A percentile compares a stretch with the other conserved stretches of the same genome.
Conservation (phyloP, 805 yeast species). For the Sungouiozyma ichnusensis region DNA sequence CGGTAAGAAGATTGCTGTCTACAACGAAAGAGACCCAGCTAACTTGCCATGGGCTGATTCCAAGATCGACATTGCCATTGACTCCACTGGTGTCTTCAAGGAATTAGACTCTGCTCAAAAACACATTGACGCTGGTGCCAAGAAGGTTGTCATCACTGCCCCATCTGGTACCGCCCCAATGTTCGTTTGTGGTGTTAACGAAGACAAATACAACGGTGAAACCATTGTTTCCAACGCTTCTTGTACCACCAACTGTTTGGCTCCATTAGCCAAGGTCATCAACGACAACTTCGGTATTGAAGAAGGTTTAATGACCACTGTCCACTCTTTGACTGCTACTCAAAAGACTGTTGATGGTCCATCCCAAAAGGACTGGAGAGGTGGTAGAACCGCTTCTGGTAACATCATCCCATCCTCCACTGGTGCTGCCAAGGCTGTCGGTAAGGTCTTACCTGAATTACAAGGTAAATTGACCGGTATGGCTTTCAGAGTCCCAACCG, state of each 20-base stretch:
- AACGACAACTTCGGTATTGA: conserved; percentile 57
- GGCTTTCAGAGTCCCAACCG: conserved; percentile 67
- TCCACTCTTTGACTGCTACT: conserved; percentile 62
- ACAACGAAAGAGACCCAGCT: conserved; percentile 60
- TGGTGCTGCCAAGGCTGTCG: conserved; percentile 72
- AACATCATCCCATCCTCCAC: conserved; percentile 68
- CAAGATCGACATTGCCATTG: conserved; percentile 54
- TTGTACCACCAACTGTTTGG: conserved; percentile 66
- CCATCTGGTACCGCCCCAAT: conserved; percentile 65
- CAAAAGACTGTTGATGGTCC: conserved; percentile 71
- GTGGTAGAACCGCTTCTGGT: conserved; percentile 69
- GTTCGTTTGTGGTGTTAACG: conserved; percentile 66
- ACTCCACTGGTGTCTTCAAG: conserved; percentile 68
- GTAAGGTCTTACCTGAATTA: conserved; percentile 61
- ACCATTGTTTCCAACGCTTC: conserved; percentile 60
- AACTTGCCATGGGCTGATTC: conserved; percentile 57
- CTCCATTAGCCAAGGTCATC: conserved; percentile 61
- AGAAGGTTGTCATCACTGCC: conserved; percentile 62
- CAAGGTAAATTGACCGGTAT: conserved; percentile 67
- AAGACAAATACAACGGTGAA: conserved; percentile 46
- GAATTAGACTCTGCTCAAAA: conserved; percentile 53
- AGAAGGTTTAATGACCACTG: conserved; percentile 70
- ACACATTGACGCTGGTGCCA: conserved; percentile 65
- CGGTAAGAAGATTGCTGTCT: conserved; percentile 40
- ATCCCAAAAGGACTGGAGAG: conserved; percentile 74